Evolutionary conservation across 2,329 filamentous ascomycete species (phyloP).

Genomic region (Neurospora sp.): DNA sequence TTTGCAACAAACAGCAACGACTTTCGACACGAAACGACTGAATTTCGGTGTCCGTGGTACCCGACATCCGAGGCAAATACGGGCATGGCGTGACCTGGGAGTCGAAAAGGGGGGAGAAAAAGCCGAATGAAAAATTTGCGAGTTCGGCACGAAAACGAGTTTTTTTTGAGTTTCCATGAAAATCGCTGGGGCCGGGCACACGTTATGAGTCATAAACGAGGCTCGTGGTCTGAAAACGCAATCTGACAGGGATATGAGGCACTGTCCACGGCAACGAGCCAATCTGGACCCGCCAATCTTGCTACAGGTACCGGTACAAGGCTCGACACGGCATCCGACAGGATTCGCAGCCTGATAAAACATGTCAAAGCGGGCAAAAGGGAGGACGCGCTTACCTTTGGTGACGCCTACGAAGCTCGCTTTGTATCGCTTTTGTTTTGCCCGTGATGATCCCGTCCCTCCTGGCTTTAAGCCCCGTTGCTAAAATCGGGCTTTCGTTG

Average conservation of each 20-base stretch:
- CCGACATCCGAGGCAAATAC: background rate
- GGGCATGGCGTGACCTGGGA: background rate
- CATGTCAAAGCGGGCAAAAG: background rate
- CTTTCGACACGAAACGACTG: background rate
- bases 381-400: background rate
- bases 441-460: background rate
- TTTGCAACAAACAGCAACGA: background rate
- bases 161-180: background rate
- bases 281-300: slow-evolving; percentile 3
- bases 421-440: background rate
- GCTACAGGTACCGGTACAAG: slow-evolving; percentile 12
- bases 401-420: background rate
- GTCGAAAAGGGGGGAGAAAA: background rate
- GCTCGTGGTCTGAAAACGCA: slow-evolving; percentile 10
- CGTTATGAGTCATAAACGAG: slow-evolving; percentile 15
- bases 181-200: background rate
- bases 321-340: slow-evolving; percentile 6
- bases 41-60: background rate
- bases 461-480: background rate
- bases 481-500: background rate
- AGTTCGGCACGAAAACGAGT: background rate
- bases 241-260: slow-evolving; percentile 9
- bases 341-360: slow-evolving; percentile 9
- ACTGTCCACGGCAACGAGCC: slow-evolving; percentile 8
- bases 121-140: background rate